Percentiles rank a stretch among this genome's conserved stretches.
These are phyloP conservation scores for Buddleja alternifolia DNA, from an alignment of 257 asterid species.

Conservation along the genomic window DNA sequence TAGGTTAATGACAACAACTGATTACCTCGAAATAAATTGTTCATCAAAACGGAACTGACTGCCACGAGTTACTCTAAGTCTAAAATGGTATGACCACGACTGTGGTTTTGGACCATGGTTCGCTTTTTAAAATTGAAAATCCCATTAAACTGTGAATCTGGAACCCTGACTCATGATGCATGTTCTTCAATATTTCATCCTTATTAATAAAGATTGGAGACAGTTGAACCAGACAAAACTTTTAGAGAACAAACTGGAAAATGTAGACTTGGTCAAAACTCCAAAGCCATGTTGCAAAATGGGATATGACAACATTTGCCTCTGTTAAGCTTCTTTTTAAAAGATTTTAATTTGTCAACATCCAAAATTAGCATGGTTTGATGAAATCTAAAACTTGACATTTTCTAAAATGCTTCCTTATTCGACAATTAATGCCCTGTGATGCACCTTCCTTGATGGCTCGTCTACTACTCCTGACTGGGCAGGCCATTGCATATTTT, in stretches of 20 bases:
- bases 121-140: neutral
- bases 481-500: no score
- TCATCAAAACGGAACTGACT: no score
- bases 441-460: neutral
- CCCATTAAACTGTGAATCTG: neutral
- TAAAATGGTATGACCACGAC: neutral
- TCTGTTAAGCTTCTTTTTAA: slow-evolving; percentile 1
- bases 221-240: neutral
- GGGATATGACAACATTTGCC: neutral
- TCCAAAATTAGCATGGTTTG: neutral
- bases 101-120: neutral
- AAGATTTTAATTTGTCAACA: neutral
- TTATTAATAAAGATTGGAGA: neutral
- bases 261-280: neutral
- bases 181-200: neutral
- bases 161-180: neutral
- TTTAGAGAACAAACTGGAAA: neutral
- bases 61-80: neutral
- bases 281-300: neutral
- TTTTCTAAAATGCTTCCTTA: neutral
- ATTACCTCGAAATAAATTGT: neutral
- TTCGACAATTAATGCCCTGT: neutral
- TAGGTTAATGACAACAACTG: neutral
- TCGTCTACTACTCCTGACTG: no score
- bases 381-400: neutral